Base-by-base conservation (phyloP, 805 yeast species). In the Nakazawaea anatomiae region DNA sequence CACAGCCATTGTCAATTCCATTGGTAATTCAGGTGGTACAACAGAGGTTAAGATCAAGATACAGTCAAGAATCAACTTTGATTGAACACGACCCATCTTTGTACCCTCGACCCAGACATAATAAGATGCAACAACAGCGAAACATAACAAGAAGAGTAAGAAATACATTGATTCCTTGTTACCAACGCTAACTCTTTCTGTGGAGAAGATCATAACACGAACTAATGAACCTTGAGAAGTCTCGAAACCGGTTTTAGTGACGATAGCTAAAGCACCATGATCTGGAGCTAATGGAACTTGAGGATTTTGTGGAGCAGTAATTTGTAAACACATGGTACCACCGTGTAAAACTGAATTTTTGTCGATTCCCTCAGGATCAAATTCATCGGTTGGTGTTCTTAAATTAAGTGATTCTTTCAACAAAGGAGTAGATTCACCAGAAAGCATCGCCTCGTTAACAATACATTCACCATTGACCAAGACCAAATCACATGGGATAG, bases 41-140 rank as follows among this genome's bases (percentile, higher is more conserved):
- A 94, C 99, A 47, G 98, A 91, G 18, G 99, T 94, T 60, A 94
- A 80, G 60, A 94, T 95, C 63, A 94, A 80, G 57, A 94, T 87
- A 83, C 99, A 94, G 70, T 94, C 98, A 63, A 94, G 78, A 57
- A 94, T 85, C 67, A 94, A 79, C 70, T 92, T 92, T 50, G 96
- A 87, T 69, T 92, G 96, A 60, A 89, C 81, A 72, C 99, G 87
- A 62, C 97, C 98, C 89, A 89, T 85, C 66, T 79, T 84, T 28
- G 96, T 87, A 69, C 99, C 99, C 72, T 92, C 97, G 54, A 87
- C 85, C 99, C 99, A 94, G 49, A 94, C 98, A 64, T 92, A 94
- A 89, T 96, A 86, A 25, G 96, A 85, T 34, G 99, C 99, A 59
- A 90, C 89, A 63, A 94, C 77, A 55, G 99, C 99, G 62, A 94